A percentile compares a stretch with the other conserved stretches of the same genome.
Evolutionary conservation across 2,329 filamentous ascomycete species (phyloP).

Genomic region (Atkinsonella texensis): DNA sequence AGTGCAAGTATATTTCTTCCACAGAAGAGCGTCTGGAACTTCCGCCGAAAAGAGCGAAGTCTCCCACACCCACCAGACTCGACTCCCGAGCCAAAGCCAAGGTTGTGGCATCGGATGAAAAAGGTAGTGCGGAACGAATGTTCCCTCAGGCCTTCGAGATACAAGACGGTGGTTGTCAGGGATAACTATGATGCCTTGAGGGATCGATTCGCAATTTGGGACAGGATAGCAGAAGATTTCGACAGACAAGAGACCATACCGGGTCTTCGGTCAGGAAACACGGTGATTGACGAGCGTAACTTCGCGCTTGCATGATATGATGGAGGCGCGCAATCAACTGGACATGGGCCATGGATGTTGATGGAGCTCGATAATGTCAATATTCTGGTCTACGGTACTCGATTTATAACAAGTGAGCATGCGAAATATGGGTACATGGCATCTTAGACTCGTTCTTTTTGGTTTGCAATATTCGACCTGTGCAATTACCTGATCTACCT

Average conservation of each 20-base stretch:
- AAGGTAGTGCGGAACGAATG: conserved; percentile 9
- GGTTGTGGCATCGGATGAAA: conserved; percentile 6
- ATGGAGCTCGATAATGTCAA: not conserved
- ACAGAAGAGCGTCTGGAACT: conserved; percentile 37
- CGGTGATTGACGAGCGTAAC: conserved; percentile 26
- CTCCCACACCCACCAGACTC: conserved; percentile 13
- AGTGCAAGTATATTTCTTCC: conserved; percentile 42
- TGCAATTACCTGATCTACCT: not conserved
- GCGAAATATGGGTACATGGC: conserved; percentile 3
- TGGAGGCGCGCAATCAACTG: not conserved
- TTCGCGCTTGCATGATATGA: conserved; percentile 13
- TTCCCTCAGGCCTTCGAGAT: conserved; percentile 7
- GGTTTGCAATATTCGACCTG: conserved; percentile 2
- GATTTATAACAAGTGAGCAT: conserved; percentile 4
- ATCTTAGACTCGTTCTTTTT: conserved; percentile 3
- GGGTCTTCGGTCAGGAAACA: conserved; percentile 24
- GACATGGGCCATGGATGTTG: not conserved
- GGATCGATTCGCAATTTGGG: conserved; percentile 24
- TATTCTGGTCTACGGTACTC: conserved; percentile 4
- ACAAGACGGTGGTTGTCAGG: not conserved
- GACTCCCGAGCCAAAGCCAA: conserved; percentile 14
- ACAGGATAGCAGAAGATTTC: conserved; percentile 25
- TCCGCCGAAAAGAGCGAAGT: conserved; percentile 23
- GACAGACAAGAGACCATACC: conserved; percentile 22
- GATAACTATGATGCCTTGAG: conserved; percentile 13